A percentile compares a stretch with the other conserved stretches of the same genome.
Conservation (phyloP, 257 asterid genomes). For the Parsonsia alboflavescens region DNA sequence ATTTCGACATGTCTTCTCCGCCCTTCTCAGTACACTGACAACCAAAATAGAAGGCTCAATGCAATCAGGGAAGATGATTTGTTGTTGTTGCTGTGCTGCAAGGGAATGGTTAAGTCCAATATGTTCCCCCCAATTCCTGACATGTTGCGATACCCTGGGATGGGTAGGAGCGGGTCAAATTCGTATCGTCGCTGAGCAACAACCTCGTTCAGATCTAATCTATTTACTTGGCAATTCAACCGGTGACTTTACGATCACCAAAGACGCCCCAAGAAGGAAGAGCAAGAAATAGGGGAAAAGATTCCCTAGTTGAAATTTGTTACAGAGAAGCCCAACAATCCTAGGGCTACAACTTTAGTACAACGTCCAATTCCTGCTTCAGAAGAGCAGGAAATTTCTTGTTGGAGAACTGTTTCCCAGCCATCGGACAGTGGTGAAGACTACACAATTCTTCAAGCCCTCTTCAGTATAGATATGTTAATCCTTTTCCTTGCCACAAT, state of each 20-base stretch:
- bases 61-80: conserved; percentile 55
- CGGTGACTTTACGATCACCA: no score
- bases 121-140: no score
- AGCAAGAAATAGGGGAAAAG: conserved; percentile 22
- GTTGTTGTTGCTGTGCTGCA: no score
- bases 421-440: conserved; percentile 56
- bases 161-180: no score
- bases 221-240: no score
- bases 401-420: conserved; percentile 51
- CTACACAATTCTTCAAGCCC: conserved; percentile 25
- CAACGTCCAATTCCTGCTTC: neutral
- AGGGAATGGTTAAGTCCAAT: no score
- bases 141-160: no score
- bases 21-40: conserved; percentile 60
- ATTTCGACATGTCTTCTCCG: conserved; percentile 44
- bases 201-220: no score
- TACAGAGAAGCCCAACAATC: conserved; percentile 21
- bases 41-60: conserved; percentile 54
- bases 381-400: conserved; percentile 34
- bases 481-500: conserved; percentile 51
- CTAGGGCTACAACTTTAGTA: neutral
- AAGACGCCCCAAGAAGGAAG: no score
- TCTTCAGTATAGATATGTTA: conserved; percentile 23
- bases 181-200: no score
- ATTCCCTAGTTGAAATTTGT: conserved; percentile 24